These are phyloP conservation scores for Crithidia sp. DNA, from an alignment of 208 protist genomes.

Conservation along the genomic window DNA sequence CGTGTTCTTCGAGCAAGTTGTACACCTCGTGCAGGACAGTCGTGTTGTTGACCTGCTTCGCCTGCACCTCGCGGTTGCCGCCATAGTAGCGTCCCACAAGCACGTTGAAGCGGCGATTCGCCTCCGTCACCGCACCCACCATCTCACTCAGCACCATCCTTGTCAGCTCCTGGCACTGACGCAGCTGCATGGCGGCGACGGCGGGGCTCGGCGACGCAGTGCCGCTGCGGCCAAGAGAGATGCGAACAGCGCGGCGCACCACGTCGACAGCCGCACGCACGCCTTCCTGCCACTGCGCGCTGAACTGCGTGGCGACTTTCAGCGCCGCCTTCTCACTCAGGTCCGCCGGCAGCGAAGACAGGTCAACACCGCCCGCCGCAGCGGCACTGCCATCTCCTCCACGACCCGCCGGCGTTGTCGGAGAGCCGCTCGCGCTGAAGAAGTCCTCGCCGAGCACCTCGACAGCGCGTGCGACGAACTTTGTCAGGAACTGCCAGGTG, in stretches of 20 bases:
- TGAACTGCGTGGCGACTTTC: constrained; percentile 40
- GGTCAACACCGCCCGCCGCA: not conserved
- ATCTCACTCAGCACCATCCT: constrained; percentile 24
- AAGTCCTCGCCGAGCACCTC: constrained; percentile 43
- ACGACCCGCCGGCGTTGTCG: not conserved
- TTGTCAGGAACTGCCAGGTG: constrained; percentile 36
- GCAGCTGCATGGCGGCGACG: constrained; percentile 9
- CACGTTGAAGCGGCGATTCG: constrained; percentile 47
- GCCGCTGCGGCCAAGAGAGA: constrained; percentile 23
- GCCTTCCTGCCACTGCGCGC: constrained; percentile 43
- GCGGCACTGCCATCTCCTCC: not conserved
- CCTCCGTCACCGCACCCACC: constrained; percentile 42
- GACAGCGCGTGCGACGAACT: constrained; percentile 38
- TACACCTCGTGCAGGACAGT: constrained; percentile 55
- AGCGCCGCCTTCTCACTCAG: constrained; percentile 36
- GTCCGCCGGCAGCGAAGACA: constrained; percentile 13
- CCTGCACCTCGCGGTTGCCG: constrained; percentile 53
- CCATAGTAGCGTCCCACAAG: constrained; percentile 45
- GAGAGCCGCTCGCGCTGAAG: constrained; percentile 27
- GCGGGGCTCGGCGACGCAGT: not conserved
- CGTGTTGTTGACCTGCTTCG: constrained; percentile 60
- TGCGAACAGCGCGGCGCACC: constrained; percentile 25
- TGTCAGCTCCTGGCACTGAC: constrained; percentile 35
- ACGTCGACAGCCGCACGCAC: constrained; percentile 15
- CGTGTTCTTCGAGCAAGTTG: constrained; percentile 30